Evolutionary conservation across 2,329 filamentous ascomycete species (phyloP).

Genomic region (Penicillium oxalicum): DNA sequence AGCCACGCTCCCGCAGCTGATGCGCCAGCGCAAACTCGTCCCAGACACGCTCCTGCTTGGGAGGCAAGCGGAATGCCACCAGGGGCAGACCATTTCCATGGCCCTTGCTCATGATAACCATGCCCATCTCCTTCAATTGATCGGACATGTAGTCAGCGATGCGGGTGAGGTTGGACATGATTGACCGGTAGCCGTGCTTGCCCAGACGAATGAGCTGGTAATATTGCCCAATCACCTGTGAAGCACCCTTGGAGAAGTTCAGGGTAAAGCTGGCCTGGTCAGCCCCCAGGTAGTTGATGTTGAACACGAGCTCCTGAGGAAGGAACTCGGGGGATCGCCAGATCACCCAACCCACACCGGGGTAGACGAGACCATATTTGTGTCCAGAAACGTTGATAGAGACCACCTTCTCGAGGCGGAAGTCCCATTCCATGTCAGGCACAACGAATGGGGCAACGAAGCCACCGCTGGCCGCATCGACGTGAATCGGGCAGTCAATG

Average conservation of each 20-base stretch:
- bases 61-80: slow-evolving; percentile 76
- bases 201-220: slow-evolving; percentile 94
- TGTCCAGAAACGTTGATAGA: slow-evolving; percentile 94
- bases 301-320: slow-evolving; percentile 90
- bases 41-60: slow-evolving; percentile 51
- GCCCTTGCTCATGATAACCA: slow-evolving; percentile 80
- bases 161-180: slow-evolving; percentile 89
- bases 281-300: slow-evolving; percentile 97
- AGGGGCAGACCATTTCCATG: slow-evolving; percentile 75
- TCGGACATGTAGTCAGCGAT: slow-evolving; percentile 81
- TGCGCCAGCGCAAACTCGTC: slow-evolving; percentile 78
- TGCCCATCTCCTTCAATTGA: slow-evolving; percentile 67
- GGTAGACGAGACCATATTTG: slow-evolving; percentile 77
- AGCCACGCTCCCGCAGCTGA: slow-evolving; percentile 76
- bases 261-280: slow-evolving; percentile 94
- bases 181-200: slow-evolving; percentile 82
- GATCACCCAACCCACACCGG: slow-evolving; percentile 88
- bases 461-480: slow-evolving; percentile 85
- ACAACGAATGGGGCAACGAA: slow-evolving; percentile 90
- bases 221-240: slow-evolving; percentile 93
- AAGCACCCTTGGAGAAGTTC: slow-evolving; percentile 94
- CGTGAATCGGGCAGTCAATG: slow-evolving; percentile 81
- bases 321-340: slow-evolving; percentile 80
- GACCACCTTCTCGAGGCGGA: slow-evolving; percentile 78
- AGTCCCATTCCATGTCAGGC: slow-evolving; percentile 83